Conservation (phyloP, 306 rosid genomes). For the Inga laurina region DNA sequence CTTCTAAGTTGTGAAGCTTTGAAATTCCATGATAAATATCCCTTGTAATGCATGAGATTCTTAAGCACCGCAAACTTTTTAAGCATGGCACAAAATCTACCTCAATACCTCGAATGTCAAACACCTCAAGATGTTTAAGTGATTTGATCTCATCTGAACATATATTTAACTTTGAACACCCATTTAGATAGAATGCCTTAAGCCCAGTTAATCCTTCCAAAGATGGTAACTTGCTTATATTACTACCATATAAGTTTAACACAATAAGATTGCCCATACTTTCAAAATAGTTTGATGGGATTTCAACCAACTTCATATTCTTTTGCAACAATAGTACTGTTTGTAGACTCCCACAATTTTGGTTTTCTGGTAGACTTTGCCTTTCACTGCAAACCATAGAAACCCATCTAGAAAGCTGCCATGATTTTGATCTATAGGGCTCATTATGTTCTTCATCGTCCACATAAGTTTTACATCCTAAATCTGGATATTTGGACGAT, state of each 20-base stretch:
- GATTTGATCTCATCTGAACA: background rate
- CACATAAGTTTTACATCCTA: background rate
- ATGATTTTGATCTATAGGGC: background rate
- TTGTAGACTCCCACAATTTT: background rate
- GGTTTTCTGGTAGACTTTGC: background rate
- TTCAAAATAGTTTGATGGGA: background rate
- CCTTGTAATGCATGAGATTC: background rate
- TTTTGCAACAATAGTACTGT: background rate
- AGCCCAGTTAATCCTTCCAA: background rate
- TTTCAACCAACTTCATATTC: background rate
- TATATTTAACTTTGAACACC: too few species aligned
- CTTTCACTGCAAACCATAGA: constrained; percentile 1
- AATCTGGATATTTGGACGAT: background rate
- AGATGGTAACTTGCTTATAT: background rate
- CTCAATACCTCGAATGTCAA: constrained; percentile 7
- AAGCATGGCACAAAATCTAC: background rate
- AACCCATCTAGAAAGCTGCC: background rate
- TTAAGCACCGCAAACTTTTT: background rate
- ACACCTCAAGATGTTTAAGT: constrained; percentile 11
- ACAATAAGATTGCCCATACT: background rate
- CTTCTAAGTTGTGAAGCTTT: too few species aligned
- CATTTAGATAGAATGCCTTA: background rate
- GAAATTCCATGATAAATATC: too few species aligned
- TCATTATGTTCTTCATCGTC: background rate
- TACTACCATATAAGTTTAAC: constrained; percentile 2